These are phyloP conservation scores for Spergularia azorica DNA, from an alignment of 179 eudicot genomes.

Conservation along the genomic window DNA sequence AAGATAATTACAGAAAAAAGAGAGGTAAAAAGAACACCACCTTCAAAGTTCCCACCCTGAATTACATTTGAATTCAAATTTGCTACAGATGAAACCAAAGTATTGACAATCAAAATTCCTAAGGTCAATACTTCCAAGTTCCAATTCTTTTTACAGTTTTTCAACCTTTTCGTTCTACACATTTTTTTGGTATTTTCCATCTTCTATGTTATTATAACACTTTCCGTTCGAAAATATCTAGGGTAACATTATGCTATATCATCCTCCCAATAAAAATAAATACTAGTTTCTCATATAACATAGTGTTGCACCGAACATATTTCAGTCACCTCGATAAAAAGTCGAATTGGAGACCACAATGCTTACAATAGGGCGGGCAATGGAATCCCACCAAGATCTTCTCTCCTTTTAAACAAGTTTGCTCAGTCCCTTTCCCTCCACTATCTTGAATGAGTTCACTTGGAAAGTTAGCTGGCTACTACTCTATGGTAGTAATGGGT, in stretches of 20 bases:
- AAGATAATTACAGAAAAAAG: too few relatives aligned
- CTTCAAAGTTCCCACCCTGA: too few relatives aligned
- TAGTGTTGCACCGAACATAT: too few relatives aligned
- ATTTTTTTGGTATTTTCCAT: neutral
- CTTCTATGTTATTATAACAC: neutral
- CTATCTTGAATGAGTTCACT: conserved; percentile 17
- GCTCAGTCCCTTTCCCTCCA: conserved; percentile 39
- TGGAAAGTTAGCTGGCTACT: conserved; percentile 23
- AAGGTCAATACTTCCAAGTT: neutral
- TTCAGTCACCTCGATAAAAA: neutral
- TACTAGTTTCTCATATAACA: too few relatives aligned
- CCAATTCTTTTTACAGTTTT: neutral
- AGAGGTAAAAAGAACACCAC: too few relatives aligned
- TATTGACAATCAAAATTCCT: neutral
- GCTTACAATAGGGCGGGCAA: conserved; percentile 46
- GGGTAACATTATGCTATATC: neutral
- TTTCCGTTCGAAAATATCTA: neutral
- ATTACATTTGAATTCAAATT: too few relatives aligned
- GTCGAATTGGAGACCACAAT: conserved; percentile 40
- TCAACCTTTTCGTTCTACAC: neutral
- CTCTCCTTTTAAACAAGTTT: conserved; percentile 8
- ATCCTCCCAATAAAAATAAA: too few relatives aligned
- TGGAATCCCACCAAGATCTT: conserved; percentile 53
- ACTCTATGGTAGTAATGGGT: too few relatives aligned
- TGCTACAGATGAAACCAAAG: too few relatives aligned